phyloP scores from a whole-genome alignment of 1,284 basidiomycete species.

The Cutaneotrichosporon mucoides region DNA sequence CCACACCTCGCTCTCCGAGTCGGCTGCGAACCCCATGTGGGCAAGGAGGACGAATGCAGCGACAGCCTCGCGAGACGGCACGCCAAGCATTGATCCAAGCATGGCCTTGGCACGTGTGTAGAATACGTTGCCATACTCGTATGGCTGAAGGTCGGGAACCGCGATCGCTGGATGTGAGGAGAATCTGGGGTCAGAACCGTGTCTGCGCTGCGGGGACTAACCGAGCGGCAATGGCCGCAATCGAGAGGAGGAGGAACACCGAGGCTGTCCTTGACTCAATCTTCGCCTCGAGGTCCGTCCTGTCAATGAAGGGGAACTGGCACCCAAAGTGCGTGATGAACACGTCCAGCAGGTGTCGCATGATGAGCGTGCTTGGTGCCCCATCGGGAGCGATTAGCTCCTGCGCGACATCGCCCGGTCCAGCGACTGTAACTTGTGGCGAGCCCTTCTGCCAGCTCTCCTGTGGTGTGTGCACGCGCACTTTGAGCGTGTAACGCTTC shows the following conservation, averaged over 20 bases:
- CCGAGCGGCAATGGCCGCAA: slow-evolving; percentile 31
- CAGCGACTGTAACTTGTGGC: slow-evolving; percentile 1
- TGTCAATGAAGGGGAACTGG: slow-evolving; percentile 29
- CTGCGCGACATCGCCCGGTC: background rate
- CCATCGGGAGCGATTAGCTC: slow-evolving; percentile 22
- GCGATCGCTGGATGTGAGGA: slow-evolving; percentile 31
- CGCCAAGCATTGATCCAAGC: slow-evolving; percentile 28
- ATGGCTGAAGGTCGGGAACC: slow-evolving; percentile 24
- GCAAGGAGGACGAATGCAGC: slow-evolving; percentile 26
- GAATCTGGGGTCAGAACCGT: slow-evolving; percentile 21
- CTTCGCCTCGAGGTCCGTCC: slow-evolving; percentile 13
- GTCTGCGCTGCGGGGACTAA: slow-evolving; percentile 9
- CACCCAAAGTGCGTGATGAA: slow-evolving; percentile 31
- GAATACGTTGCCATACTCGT: slow-evolving; percentile 33
- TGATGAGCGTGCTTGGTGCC: slow-evolving; percentile 17
- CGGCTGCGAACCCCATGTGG: slow-evolving; percentile 29
- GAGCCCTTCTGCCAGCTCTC: slow-evolving; percentile 7
- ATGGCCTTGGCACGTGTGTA: slow-evolving; percentile 27
- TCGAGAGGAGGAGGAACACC: slow-evolving; percentile 26
- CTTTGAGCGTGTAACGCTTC: slow-evolving; percentile 32
- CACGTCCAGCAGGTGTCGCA: slow-evolving; percentile 29
- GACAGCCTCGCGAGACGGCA: slow-evolving; percentile 33
- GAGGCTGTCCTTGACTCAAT: slow-evolving; percentile 21
- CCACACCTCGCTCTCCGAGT: slow-evolving; percentile 35
- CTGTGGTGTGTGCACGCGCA: slow-evolving; percentile 24